Evolutionary conservation across 176 grass and related monocot species (phyloP).

Genomic region (Sorghum bicolor): Sorghum_bicolor_NCBIv3 NC_012870.2:76821501-76822000

Average conservation of each 20-base stretch:
- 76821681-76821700: conserved; percentile 70
- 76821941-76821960: background rate
- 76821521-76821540: background rate
- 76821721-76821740: conserved; percentile 94
- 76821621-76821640: no score
- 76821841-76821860: no score
- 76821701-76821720: conserved; percentile 57
- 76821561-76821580: background rate
- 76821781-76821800: conserved; percentile 10
- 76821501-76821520: conserved; percentile 5
- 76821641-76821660: background rate
- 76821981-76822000: background rate
- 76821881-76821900: background rate
- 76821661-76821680: conserved; percentile 9
- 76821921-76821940: background rate
- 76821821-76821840: background rate
- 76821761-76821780: conserved; percentile 23
- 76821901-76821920: background rate
- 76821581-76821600: background rate
- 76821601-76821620: background rate
- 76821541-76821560: background rate
- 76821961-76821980: background rate
- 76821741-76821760: conserved; percentile 90
- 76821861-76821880: background rate
- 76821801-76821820: background rate